phyloP scores from a whole-genome alignment of 768 basidiomycete genomes.

The Macrolepiota albuminosa region DNA sequence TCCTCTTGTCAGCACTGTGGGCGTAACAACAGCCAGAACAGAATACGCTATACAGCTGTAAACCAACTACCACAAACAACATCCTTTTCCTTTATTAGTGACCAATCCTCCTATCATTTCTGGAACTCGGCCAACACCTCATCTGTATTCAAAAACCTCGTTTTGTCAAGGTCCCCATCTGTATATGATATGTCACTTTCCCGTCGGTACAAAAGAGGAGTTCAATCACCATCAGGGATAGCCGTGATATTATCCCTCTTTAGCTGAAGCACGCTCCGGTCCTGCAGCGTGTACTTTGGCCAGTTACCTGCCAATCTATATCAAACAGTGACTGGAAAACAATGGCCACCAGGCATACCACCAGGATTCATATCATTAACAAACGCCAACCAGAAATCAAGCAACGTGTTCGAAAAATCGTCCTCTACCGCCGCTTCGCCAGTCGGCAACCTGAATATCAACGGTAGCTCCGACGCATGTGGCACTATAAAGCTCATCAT shows the following conservation, averaged over 20 bases:
- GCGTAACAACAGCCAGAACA: too few relatives aligned
- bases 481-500: conserved; percentile 26
- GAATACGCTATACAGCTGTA: too few relatives aligned
- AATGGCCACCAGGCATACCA: conserved; percentile 26
- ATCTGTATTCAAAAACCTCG: conserved; percentile 35
- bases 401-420: conserved; percentile 42
- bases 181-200: background rate
- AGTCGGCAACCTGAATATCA: conserved; percentile 47
- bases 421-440: conserved; percentile 30
- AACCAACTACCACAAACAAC: too few relatives aligned
- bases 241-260: conserved; percentile 47
- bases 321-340: background rate
- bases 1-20: too few relatives aligned
- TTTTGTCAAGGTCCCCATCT: conserved; percentile 28
- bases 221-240: conserved; percentile 44
- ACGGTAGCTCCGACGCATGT: conserved; percentile 43
- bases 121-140: conserved; percentile 40
- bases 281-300: conserved; percentile 35
- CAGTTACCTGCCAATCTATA: conserved; percentile 32
- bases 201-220: background rate
- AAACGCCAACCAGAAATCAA: conserved; percentile 54
- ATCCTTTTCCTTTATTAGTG: too few relatives aligned
- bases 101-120: conserved; percentile 24
- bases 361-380: conserved; percentile 53
- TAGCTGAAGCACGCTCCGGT: conserved; percentile 42